A percentile compares a stretch with the other conserved stretches of the same genome.
Conservation (phyloP, 257 asterid species). For the Nicotiana attenuata region DNA sequence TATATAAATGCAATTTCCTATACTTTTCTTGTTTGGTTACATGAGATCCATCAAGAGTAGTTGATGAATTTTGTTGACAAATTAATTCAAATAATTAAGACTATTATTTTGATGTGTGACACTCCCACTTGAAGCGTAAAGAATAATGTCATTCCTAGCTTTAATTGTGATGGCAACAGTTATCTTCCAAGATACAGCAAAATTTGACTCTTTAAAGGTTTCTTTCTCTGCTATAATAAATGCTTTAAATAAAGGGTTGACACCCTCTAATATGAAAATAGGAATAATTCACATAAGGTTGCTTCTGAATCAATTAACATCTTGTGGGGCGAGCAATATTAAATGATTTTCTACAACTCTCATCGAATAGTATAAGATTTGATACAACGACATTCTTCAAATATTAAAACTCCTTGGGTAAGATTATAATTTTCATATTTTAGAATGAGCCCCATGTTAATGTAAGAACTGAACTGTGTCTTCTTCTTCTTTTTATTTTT, state of each 20-base stretch:
- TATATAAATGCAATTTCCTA: not conserved
- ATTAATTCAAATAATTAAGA: not conserved
- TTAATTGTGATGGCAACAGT: not conserved
- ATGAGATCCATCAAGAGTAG: not conserved
- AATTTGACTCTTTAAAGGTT: not conserved
- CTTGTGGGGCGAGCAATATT: not conserved
- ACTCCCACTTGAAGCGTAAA: not conserved
- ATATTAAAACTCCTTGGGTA: not conserved
- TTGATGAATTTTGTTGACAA: not conserved
- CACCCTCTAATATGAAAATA: not conserved
- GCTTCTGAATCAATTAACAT: not conserved
- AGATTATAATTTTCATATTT: not conserved
- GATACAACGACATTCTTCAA: not conserved
- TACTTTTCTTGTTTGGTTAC: not conserved
- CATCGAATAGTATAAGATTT: not conserved
- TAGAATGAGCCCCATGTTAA: not conserved
- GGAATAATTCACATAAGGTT: not conserved
- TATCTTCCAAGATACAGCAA: not conserved
- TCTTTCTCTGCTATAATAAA: not conserved
- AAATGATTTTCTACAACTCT: not conserved
- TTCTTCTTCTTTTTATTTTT: not conserved
- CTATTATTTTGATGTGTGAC: slow-evolving; percentile 6
- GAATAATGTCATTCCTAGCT: not conserved
- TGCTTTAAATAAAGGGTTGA: not conserved
- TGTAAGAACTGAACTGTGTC: not conserved